Conservation (phyloP, 495 filamentous ascomycete species). For the Penicillium malachiteum region DNA sequence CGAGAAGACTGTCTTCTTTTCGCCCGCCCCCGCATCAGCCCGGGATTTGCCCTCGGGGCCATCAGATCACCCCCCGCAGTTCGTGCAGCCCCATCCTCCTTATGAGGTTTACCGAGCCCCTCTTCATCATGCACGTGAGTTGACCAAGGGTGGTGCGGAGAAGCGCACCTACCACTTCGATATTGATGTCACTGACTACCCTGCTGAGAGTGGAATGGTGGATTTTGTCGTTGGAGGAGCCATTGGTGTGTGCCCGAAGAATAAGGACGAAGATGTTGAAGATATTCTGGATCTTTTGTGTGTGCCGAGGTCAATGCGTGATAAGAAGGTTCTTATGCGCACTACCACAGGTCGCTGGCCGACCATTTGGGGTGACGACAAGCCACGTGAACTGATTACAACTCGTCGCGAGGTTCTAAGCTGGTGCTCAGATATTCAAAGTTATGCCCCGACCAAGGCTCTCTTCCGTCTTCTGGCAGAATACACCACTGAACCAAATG, state of each 20-base stretch:
- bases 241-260: conserved; percentile 88
- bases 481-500: conserved; percentile 71
- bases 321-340: conserved; percentile 73
- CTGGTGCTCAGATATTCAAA: conserved; percentile 94
- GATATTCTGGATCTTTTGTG: conserved; percentile 78
- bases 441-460: conserved; percentile 84
- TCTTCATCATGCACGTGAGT: conserved; percentile 75
- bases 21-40: conserved; percentile 41
- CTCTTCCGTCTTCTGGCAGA: conserved; percentile 86
- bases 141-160: conserved; percentile 88
- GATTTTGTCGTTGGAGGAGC: conserved; percentile 98
- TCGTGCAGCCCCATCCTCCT: conserved; percentile 93
- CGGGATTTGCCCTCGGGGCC: conserved; percentile 36
- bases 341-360: conserved; percentile 88
- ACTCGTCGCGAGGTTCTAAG: conserved; percentile 87
- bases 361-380: conserved; percentile 95
- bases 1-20: conserved; percentile 68
- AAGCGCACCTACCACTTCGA: conserved; percentile 98
- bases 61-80: conserved; percentile 70
- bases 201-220: conserved; percentile 72
- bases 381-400: conserved; percentile 76
- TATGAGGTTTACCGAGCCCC: conserved; percentile 86
- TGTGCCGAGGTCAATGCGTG: conserved; percentile 72
- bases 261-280: conserved; percentile 73
- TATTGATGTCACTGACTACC: conserved; percentile 93